A percentile compares a stretch with the other conserved stretches of the same genome.
phyloP scores from a whole-genome alignment of 176 grass and related monocot genomes.

The Eleusine coracana region DNA sequence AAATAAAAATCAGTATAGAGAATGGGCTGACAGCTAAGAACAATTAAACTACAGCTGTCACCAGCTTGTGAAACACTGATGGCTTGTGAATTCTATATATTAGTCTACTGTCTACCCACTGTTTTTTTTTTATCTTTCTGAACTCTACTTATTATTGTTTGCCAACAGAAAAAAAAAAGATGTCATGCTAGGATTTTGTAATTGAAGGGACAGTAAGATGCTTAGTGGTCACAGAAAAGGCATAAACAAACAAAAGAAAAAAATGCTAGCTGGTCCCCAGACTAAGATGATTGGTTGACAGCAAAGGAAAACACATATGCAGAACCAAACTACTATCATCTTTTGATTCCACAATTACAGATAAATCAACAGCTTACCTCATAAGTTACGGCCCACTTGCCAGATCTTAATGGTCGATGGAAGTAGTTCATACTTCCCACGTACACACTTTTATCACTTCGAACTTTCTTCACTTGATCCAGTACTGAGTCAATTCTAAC shows the following conservation, averaged over 20 bases:
- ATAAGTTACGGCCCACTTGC: slow-evolving; percentile 98
- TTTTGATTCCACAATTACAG: slow-evolving; percentile 21
- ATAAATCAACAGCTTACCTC: slow-evolving; percentile 63
- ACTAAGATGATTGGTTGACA: slow-evolving; percentile 11
- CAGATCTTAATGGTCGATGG: slow-evolving; percentile 80
- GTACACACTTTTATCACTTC: slow-evolving; percentile 68
- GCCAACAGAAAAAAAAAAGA: background rate
- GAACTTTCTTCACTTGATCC: slow-evolving; percentile 77
- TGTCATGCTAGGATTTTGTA: background rate
- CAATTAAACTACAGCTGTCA: slow-evolving; percentile 18
- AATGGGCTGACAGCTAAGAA: slow-evolving; percentile 19
- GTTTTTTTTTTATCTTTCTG: background rate
- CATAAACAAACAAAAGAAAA: slow-evolving; percentile 1
- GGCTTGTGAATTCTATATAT: background rate
- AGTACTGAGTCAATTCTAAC: slow-evolving; percentile 78
- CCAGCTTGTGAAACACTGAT: background rate
- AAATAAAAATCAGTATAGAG: slow-evolving; percentile 1
- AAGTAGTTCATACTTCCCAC: slow-evolving; percentile 97
- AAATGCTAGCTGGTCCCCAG: background rate
- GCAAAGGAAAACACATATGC: background rate
- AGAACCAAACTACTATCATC: background rate
- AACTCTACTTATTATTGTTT: slow-evolving; percentile 13
- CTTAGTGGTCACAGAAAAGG: background rate
- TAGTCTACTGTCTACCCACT: background rate
- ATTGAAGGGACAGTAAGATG: background rate